Evolutionary conservation across 352 stramenopile genomes (phyloP), one percentile per base, ranked within the genome.

Genomic region (Pythium biforme): DNA sequence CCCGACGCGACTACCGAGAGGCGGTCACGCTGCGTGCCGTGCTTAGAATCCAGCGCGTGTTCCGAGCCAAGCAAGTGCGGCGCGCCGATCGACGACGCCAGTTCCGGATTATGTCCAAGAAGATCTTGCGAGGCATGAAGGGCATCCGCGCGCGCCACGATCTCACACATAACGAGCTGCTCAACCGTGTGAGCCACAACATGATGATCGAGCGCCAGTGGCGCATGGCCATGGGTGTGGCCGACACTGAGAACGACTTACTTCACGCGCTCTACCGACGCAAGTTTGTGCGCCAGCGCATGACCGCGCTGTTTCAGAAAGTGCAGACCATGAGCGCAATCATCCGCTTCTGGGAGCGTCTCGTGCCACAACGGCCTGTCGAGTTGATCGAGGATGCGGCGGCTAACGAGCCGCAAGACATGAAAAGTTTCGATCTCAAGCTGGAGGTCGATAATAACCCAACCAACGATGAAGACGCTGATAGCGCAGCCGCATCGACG

Each of bases 171-270:
- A 72, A 73, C 15, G 80, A 89, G 56, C 56, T 89, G 31, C 62
- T 89, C 12, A 79, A 56, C 14, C 72, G 80, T 33, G 74, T 80
- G 51, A 74, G 70, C 17, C 79, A 86, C 65, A 87, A 89, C 55
- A 69, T 89, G 55, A 75, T 83, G 51, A 79, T 89, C 45, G 80
- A 88, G 56, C 70, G 70, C 11, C 80, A 89, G 65, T 89, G 80
- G 80, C 76, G 80, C 17, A 75, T 72, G 49, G 77, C 80, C 11
- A 86, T 89, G 76, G 80, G 80, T 27, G 65, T 89, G 33, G 66
- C 70, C 31, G 80, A 86, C 56, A 77, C 70, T 0, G 80, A 86
- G 47, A 87, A 55, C 51, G 71, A 73, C 46, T 45, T 89, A 1
- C 71, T 89, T 37, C 68, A 70, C 26, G 80, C 77, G n/a, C 46